Conservation (phyloP, 768 basidiomycete species). For the Collybiopsis luxurians region DNA sequence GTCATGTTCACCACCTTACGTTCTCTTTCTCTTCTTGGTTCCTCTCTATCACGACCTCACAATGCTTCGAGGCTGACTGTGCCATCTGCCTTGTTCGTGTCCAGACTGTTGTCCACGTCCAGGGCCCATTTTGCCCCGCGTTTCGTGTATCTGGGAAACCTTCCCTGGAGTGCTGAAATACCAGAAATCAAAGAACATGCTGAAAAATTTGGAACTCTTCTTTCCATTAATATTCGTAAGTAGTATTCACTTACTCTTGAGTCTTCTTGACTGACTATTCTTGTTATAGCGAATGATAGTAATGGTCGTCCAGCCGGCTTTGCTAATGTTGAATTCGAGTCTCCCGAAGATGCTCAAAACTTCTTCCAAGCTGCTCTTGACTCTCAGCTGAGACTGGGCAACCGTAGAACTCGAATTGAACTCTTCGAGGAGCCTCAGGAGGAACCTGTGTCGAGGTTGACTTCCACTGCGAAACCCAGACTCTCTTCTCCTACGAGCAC, state of each 20-base stretch:
- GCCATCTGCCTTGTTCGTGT: neutral
- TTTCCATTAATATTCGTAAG: slow-evolving; percentile 4
- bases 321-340: slow-evolving; percentile 3
- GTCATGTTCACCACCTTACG: neutral
- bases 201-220: slow-evolving; percentile 3
- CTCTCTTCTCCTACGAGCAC: neutral
- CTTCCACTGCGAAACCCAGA: neutral
- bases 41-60: neutral
- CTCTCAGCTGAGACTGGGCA: neutral
- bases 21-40: neutral
- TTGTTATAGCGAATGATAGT: neutral
- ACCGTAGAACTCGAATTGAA: neutral
- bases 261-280: neutral
- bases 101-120: neutral
- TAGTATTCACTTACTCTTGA: neutral
- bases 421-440: slow-evolving; percentile 2
- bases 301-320: neutral
- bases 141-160: slow-evolving; percentile 1
- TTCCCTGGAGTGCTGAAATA: slow-evolving; percentile 4
- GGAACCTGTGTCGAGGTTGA: neutral
- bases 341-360: neutral
- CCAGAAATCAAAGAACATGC: slow-evolving; percentile 2
- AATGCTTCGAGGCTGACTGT: neutral
- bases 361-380: neutral
- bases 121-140: neutral